phyloP scores from a whole-genome alignment of 805 yeast species.

The Tanozyma kutaoensis region DNA sequence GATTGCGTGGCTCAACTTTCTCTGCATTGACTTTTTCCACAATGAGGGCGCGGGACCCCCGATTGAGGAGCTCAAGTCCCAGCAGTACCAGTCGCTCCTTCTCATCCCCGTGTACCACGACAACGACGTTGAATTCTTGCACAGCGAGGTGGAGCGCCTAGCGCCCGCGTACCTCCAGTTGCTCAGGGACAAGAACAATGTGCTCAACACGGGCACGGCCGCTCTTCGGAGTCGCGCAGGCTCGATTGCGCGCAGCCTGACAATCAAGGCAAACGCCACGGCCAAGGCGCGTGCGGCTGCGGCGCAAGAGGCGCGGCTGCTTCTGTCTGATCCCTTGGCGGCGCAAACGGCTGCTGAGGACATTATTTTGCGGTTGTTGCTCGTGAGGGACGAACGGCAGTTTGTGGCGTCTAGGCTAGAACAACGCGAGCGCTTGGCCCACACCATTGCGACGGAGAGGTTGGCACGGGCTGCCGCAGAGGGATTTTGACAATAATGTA shows the following conservation, averaged over 20 bases:
- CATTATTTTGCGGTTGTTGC: slow-evolving; percentile 54
- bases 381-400: slow-evolving; percentile 48
- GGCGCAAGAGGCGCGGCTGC: slow-evolving; percentile 8
- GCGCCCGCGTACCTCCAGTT: slow-evolving; percentile 40
- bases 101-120: slow-evolving; percentile 57
- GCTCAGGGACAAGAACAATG: slow-evolving; percentile 34
- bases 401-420: slow-evolving; percentile 48
- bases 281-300: slow-evolving; percentile 34
- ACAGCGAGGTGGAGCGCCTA: slow-evolving; percentile 44
- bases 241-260: slow-evolving; percentile 46
- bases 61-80: slow-evolving; percentile 44
- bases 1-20: slow-evolving; percentile 52
- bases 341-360: slow-evolving; percentile 42
- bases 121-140: slow-evolving; percentile 29
- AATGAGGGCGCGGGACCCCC: slow-evolving; percentile 77
- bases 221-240: slow-evolving; percentile 21
- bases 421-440: slow-evolving; percentile 47
- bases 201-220: slow-evolving; percentile 6
- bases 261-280: slow-evolving; percentile 64
- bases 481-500: slow-evolving; percentile 11
- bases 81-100: slow-evolving; percentile 49
- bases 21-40: slow-evolving; percentile 66
- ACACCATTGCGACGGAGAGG: slow-evolving; percentile 40
- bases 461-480: slow-evolving; percentile 34
- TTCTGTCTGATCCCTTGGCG: slow-evolving; percentile 18